Percentiles rank a stretch among this genome's conserved stretches.
phyloP scores from a whole-genome alignment of 2,329 filamentous ascomycete species.

The Monosporascus cannonballus region DNA sequence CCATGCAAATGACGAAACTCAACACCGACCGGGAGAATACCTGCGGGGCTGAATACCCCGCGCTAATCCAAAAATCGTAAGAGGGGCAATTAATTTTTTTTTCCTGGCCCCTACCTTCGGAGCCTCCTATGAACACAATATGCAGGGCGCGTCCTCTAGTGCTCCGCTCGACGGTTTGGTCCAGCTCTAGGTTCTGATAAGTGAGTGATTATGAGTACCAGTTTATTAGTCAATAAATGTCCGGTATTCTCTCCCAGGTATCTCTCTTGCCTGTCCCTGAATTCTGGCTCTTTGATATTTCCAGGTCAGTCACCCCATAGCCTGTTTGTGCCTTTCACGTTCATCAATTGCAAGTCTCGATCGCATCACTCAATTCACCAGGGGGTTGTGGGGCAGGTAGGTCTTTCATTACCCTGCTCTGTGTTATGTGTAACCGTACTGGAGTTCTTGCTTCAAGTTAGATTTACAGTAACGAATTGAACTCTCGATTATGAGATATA shows the following conservation, averaged over 20 bases:
- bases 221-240: neutral
- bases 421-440: no score
- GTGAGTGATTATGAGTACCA: neutral
- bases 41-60: neutral
- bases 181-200: neutral
- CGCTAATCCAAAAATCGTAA: conserved; percentile 21
- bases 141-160: neutral
- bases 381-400: conserved; percentile 10
- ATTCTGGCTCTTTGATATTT: neutral
- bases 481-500: neutral
- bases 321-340: neutral
- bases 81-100: conserved; percentile 24
- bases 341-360: neutral
- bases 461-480: conserved; percentile 7
- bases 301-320: neutral
- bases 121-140: no score
- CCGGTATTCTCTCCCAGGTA: neutral
- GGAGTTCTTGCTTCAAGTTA: conserved; percentile 2
- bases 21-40: neutral
- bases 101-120: neutral
- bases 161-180: neutral
- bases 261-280: neutral
- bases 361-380: neutral
- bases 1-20: neutral
- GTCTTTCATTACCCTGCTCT: neutral